Evolutionary conservation across 257 asterid genomes (phyloP).

Genomic region (Vinca minor): DNA sequence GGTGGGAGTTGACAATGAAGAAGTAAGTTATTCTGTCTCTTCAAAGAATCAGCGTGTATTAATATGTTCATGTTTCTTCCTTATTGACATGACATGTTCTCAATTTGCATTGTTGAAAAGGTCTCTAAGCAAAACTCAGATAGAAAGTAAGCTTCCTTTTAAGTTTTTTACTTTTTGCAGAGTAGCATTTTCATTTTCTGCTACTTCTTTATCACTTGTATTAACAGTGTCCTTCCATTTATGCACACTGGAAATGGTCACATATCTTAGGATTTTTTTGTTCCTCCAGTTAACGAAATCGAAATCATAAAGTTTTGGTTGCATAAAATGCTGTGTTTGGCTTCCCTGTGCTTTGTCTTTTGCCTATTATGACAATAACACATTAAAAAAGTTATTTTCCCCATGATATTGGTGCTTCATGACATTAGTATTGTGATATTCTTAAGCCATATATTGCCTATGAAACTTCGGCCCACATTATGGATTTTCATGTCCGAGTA

Average conservation of each 20-base stretch:
- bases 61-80: constrained; percentile 1
- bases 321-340: not conserved
- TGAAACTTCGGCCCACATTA: not conserved
- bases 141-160: not conserved
- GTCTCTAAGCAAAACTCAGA: not conserved
- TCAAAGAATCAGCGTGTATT: constrained; percentile 6
- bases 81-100: not conserved
- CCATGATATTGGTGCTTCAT: not conserved
- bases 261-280: no score
- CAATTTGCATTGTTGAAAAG: not conserved
- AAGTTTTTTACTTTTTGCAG: no score
- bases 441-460: not conserved
- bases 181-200: no score
- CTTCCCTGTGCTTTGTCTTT: not conserved
- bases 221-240: not conserved
- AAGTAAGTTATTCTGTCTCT: constrained; percentile 46
- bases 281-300: no score
- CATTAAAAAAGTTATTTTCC: not conserved
- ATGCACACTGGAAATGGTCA: not conserved
- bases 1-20: constrained; percentile 98
- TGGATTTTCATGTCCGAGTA: not conserved
- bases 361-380: no score
- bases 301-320: not conserved
- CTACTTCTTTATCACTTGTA: no score
- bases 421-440: not conserved